Conservation (phyloP, 139 green algal genomes). For the Closterium sp. region DNA sequence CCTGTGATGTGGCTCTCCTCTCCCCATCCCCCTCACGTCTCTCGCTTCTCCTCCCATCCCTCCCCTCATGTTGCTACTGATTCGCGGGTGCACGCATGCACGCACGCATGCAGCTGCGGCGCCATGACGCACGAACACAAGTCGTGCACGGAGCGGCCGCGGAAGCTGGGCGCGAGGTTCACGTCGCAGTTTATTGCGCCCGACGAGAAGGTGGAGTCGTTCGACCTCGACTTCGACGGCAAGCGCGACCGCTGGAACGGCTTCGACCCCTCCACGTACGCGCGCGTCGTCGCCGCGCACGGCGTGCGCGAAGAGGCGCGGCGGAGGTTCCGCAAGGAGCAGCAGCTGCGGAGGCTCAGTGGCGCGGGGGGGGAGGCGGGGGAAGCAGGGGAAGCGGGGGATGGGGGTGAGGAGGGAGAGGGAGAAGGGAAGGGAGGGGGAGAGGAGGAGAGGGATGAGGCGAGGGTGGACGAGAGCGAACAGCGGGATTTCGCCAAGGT, state of each 20-base stretch:
- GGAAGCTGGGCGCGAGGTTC: background rate
- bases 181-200: conserved; percentile 82
- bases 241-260: conserved; percentile 93
- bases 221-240: conserved; percentile 79
- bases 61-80: background rate
- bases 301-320: conserved; percentile 69
- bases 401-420: conserved; percentile 50
- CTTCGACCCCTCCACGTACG: conserved; percentile 70
- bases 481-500: conserved; percentile 89
- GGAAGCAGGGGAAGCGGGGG: conserved; percentile 60
- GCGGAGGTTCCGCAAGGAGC: conserved; percentile 57
- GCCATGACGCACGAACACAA: background rate
- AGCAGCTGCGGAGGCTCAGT: conserved; percentile 59
- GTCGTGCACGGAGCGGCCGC: background rate
- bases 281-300: conserved; percentile 69
- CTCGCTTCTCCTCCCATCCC: background rate
- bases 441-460: conserved; percentile 76
- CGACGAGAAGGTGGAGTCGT: conserved; percentile 89
- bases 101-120: background rate
- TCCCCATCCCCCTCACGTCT: background rate
- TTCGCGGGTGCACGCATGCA: background rate
- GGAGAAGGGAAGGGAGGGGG: conserved; percentile 64
- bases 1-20: too few species aligned
- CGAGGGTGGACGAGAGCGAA: conserved; percentile 84
- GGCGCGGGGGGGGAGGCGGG: background rate